Evolutionary conservation across 805 yeast species (phyloP).

Genomic region (Saturnispora sekii): DNA sequence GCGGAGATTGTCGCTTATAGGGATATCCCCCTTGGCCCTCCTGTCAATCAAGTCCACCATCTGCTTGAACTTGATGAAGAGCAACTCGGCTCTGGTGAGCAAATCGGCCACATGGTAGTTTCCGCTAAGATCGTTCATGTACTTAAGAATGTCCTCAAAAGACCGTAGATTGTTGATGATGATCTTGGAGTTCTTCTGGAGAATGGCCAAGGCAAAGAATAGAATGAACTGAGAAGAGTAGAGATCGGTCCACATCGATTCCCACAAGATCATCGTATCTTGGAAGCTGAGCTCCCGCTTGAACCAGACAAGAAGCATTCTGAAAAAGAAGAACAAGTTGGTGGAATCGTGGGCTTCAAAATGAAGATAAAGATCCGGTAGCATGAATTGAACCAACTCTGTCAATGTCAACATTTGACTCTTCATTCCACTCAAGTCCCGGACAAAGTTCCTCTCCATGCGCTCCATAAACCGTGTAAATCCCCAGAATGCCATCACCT

Average conservation of each 20-base stretch:
- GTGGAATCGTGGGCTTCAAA: constrained; percentile 80
- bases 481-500: constrained; percentile 78
- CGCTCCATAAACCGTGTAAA: constrained; percentile 82
- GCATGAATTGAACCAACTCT: constrained; percentile 80
- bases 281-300: constrained; percentile 82
- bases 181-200: constrained; percentile 75
- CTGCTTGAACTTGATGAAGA: constrained; percentile 71
- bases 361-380: constrained; percentile 77
- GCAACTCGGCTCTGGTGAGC: constrained; percentile 72
- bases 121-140: constrained; percentile 82
- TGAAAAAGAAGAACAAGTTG: constrained; percentile 84
- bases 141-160: constrained; percentile 88
- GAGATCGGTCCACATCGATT: constrained; percentile 79
- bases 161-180: constrained; percentile 63
- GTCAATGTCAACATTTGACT: constrained; percentile 76
- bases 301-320: constrained; percentile 93
- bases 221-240: constrained; percentile 81
- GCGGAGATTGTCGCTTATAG: constrained; percentile 45
- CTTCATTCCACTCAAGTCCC: constrained; percentile 91
- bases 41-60: constrained; percentile 74
- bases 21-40: constrained; percentile 17
- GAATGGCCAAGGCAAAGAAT: constrained; percentile 79
- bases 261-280: constrained; percentile 81
- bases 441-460: constrained; percentile 88
- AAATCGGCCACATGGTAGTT: constrained; percentile 66